Base-by-base conservation (phyloP, 2,329 filamentous ascomycete genomes). In the Trichoderma citrinoviride region DNA sequence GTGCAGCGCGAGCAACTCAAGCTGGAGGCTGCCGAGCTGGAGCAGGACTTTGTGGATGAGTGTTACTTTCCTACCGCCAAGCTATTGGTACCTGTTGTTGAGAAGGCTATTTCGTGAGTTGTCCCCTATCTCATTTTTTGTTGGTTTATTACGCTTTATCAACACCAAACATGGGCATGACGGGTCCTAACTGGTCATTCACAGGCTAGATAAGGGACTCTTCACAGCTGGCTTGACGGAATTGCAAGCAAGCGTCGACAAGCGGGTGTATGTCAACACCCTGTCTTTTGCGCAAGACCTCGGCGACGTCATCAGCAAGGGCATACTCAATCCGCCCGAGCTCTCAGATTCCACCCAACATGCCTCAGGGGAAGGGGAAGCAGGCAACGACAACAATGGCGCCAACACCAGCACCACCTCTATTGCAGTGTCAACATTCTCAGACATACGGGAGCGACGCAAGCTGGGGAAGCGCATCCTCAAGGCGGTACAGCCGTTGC, bases 51-150 rank as follows among this genome's bases (percentile, higher is more conserved):
- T 72, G 86, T 98, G 33, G 90, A 98, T 74, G 90, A 87, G 41
- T 90, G 96, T 70, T 99, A 98, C 78, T 97, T 98, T 70, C 95
- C 95, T 0, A 86, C 97, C 15, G 85, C 89, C 64, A 88, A 88
- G 70, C 79, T 96, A 57, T 83, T 99, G 23, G 85, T 84, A 72
- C 90, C 91, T 4, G 89, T 95, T 29, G 81, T 97, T 56, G 89
- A 93, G 46, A 92, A 90, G 77, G 92, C 92, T 10, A 83, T 91
- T 72, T 82, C 82, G 92, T 97, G 85, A 86, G 93, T 53, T 14
- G 5, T 14, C 8, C 17, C 29, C 33, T 19, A 17, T 27, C 15
- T 29, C 14, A 5, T 7, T 23, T 5, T 25, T 17, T 25, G 8
- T 47, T 25, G 10, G 10, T 40, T 40, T 40, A 12, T 3, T 40